phyloP scores from a whole-genome alignment of 2,329 filamentous ascomycete genomes.

The Ophiostoma novo-ulmi region DNA sequence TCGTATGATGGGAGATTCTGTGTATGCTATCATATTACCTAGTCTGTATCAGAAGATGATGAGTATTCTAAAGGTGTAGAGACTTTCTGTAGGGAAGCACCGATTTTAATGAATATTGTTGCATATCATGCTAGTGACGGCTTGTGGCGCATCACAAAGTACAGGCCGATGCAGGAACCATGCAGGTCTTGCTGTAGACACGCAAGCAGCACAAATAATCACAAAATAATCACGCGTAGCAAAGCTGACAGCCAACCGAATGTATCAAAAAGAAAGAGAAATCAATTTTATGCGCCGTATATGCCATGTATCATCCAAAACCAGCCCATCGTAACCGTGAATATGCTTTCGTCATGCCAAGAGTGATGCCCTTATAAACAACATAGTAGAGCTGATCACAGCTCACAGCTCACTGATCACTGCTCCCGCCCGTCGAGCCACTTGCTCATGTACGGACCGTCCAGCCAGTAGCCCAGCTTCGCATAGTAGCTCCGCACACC shows the following conservation, averaged over 20 bases:
- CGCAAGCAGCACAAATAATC: too few species aligned
- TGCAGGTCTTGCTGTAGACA: too few species aligned
- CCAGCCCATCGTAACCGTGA: not conserved
- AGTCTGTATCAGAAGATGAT: too few species aligned
- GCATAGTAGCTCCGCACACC: conserved; percentile 93
- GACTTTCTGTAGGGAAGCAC: too few species aligned
- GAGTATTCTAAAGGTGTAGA: too few species aligned
- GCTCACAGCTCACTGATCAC: not conserved
- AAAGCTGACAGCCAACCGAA: too few species aligned
- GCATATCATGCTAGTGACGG: too few species aligned
- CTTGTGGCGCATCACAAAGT: too few species aligned
- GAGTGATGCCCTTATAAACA: not conserved
- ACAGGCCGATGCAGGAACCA: too few species aligned
- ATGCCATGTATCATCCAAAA: not conserved
- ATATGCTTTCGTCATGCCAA: not conserved
- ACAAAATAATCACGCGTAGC: too few species aligned
- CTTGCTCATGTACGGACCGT: conserved; percentile 79
- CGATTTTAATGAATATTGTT: too few species aligned
- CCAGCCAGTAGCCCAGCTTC: conserved; percentile 86
- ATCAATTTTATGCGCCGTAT: conserved; percentile 2
- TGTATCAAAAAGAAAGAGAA: not conserved
- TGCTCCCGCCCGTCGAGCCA: conserved; percentile 48
- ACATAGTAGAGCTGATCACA: not conserved
- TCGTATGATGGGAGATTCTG: not conserved
- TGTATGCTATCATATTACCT: not conserved